Percentiles rank a stretch among this genome's conserved stretches.
Evolutionary conservation across 139 green algal genomes (phyloP).

Genomic region (Pleodorina starrii): DNA sequence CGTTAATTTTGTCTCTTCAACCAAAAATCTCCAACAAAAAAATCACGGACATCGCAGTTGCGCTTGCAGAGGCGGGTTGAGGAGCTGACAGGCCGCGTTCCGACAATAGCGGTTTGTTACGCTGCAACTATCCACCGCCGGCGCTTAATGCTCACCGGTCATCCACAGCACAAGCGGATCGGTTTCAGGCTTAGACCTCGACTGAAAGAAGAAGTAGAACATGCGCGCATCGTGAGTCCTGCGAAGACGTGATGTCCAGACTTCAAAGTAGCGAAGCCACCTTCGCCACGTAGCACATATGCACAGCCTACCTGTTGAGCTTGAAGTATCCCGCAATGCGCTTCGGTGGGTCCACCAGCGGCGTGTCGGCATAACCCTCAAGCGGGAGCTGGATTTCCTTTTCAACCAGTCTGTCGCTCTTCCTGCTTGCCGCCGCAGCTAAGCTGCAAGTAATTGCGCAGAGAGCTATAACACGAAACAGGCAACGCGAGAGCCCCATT

Average conservation of each 20-base stretch:
- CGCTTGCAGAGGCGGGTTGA: too few relatives aligned
- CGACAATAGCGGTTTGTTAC: too few relatives aligned
- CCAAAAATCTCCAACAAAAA: too few relatives aligned
- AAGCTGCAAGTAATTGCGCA: too few relatives aligned
- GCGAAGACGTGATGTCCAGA: background rate
- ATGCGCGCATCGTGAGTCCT: conserved; percentile 75
- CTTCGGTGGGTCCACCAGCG: conserved; percentile 75
- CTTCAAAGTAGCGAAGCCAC: background rate
- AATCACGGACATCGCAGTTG: too few relatives aligned
- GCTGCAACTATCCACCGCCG: too few relatives aligned
- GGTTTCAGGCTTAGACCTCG: conserved; percentile 46
- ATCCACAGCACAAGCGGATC: conserved; percentile 83
- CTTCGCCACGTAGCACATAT: background rate
- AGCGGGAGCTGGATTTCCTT: background rate
- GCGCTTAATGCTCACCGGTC: conserved; percentile 77
- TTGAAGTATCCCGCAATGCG: conserved; percentile 80
- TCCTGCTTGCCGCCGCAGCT: too few relatives aligned
- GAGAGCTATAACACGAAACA: too few relatives aligned
- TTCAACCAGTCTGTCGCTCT: conserved; percentile 22
- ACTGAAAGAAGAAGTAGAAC: conserved; percentile 95
- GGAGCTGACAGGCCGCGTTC: too few relatives aligned
- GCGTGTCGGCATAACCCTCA: conserved; percentile 8
- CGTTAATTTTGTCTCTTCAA: too few relatives aligned
- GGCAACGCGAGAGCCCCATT: too few relatives aligned
- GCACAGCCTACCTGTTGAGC: conserved; percentile 68